Base-by-base conservation (phyloP, 805 yeast genomes). In the Candida sphagnicola region DNA sequence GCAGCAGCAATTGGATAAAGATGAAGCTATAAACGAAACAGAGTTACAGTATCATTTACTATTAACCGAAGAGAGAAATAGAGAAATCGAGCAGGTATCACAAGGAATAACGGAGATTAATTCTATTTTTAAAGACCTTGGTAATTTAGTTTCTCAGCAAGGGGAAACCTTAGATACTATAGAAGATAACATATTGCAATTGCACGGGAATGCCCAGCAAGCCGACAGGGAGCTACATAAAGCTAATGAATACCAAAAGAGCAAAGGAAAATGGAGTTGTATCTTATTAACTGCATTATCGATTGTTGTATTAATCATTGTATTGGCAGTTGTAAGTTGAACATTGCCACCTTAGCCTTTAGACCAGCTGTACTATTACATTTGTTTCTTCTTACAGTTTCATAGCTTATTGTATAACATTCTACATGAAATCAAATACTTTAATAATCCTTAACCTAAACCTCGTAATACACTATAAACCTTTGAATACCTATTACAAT, bases 81-180 rank as follows among this genome's bases (percentile, higher is more conserved):
- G 76, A 17, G 93, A 87, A 44, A 84, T 90, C 23, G 67, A 71
- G 21, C 80, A 77, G 44, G 82, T 89, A 6, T 80, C 83, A 31
- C 77, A 78, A 30, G 95, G 95, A 0, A 87, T 89, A 8, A 75
- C 72, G 38, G 96, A 90, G 47, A 86, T 90, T 30, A 89, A 90
- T 57, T 73, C 88, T 8, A 89, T 90, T 3, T 89, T 88, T 57
- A 79, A 80, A 47, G 95, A 89, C 51, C 60, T 90, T 40, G 88
- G 89, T 12, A 74, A 78, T 28, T 64, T 90, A 50, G 93, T 90
- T 2, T 69, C 74, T 37, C 90, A 87, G 57, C 97, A 90, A 56
- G 96, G 95, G 4, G 80, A 76, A 21, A 89, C 85, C 48, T 72
- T 90, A 13, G 95, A 88, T 53, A 78, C 89, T 0, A 78, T 90